Evolutionary conservation across 768 basidiomycete species (phyloP), one percentile per base, ranked within the genome.

Genomic region (Boletus rubroflammeus): DNA sequence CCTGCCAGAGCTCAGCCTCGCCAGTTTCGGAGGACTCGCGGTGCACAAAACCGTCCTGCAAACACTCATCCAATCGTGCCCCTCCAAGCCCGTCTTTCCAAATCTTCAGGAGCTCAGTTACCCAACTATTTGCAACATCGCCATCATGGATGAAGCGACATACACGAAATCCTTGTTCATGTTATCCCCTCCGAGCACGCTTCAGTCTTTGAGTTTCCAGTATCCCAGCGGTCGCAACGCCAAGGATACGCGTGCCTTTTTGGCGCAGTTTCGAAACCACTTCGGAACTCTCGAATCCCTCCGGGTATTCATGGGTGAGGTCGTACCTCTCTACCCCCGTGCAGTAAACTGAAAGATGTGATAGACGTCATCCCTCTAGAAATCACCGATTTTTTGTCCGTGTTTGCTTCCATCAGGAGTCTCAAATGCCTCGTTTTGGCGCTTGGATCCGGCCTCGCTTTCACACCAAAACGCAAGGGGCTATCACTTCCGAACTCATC

Each of bases 101-200:
- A 66, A 63, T 39, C 61, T 66, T 2, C 61, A 66, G 55, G 64
- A 65, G 39, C 64, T 65, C 29, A 38, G 34, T 5, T 55, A 54
- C 11, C 17, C 52, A 1, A 50, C 51, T 2, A 51, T 66, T 5
- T 66, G 61, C 35, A 65, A 62, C 53, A 59, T 65, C 15, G 29
- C 50, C 32, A 49, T 63, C 49, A 45, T 55, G 7, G 54, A 62
- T 19, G 46, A 40, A 11, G 32, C 54, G 17, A 55, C 53, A 0
- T 64, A 64, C 41, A 50, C 49, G 2, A 55, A 53, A 43, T 54
- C 49, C 29, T 19, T 66, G 21, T 57, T 55, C 38, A 23, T 49
- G 40, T 26, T 64, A 10, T 62, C 44, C 9, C 15, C 52, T 15
- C 34, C 51, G 35, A 46, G 3, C 23, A 23, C 36, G 1, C 58